A percentile compares a stretch with the other conserved stretches of the same genome.
Conservation (phyloP, 75 land plant genomes). For the Pseudotsuga menziesii region DNA sequence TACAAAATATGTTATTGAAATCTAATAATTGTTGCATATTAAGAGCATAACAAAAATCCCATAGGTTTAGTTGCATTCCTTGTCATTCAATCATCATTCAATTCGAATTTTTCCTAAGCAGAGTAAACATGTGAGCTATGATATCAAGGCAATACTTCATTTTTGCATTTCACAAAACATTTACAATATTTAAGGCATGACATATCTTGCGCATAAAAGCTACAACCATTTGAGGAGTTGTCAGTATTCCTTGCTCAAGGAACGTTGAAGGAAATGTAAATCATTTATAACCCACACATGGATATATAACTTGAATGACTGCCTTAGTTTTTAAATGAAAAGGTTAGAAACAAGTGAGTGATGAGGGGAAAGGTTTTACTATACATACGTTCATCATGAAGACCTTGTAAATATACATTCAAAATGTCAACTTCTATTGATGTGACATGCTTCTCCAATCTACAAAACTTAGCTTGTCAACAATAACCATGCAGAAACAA, state of each 20-base stretch:
- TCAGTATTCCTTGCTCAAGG: slow-evolving; percentile 79
- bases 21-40: no score
- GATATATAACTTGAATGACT: not conserved
- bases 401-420: slow-evolving; percentile 83
- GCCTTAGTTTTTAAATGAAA: not conserved
- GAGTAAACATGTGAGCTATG: not conserved
- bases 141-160: not conserved
- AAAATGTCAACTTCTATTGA: slow-evolving; percentile 86
- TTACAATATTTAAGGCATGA: no score
- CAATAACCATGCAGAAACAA: slow-evolving; percentile 33
- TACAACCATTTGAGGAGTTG: slow-evolving; percentile 38
- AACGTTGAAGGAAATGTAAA: slow-evolving; percentile 12
- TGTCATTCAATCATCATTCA: not conserved
- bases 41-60: not conserved
- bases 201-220: no score
- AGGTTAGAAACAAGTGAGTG: not conserved
- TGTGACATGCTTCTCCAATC: slow-evolving; percentile 53
- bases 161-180: not conserved
- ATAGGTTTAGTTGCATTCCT: not conserved
- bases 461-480: slow-evolving; percentile 54
- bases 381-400: slow-evolving; percentile 87
- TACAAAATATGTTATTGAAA: no score
- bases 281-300: not conserved
- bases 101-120: not conserved
- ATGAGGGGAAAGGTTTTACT: not conserved